phyloP scores from a whole-genome alignment of 345 rosid genomes.

The Gossypium mustelinum region DNA sequence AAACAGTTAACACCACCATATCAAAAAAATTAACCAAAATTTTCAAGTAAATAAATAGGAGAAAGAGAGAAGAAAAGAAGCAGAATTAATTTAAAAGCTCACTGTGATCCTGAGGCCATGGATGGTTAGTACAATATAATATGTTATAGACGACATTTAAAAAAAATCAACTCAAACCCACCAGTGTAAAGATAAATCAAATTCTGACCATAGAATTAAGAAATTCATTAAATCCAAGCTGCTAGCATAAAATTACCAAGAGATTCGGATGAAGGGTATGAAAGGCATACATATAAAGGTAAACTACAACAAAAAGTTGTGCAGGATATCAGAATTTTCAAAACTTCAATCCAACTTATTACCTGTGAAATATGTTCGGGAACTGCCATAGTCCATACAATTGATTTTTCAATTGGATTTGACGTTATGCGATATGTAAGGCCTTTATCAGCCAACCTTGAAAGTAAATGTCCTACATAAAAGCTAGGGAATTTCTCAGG shows the following conservation, averaged over 20 bases:
- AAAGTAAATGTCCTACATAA: slow-evolving; percentile 70
- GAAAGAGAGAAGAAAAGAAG: not conserved
- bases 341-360: slow-evolving; percentile 16
- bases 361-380: slow-evolving; percentile 81
- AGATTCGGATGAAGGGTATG: not conserved
- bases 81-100: not conserved
- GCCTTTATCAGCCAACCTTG: slow-evolving; percentile 83
- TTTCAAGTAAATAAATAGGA: not conserved
- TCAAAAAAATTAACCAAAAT: not conserved
- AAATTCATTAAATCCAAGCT: not conserved
- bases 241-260: not conserved
- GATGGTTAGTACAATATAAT: not conserved
- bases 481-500: slow-evolving; percentile 28
- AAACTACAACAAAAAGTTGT: not conserved
- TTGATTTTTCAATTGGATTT: slow-evolving; percentile 80
- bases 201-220: not conserved
- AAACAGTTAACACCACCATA: not conserved
- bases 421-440: slow-evolving; percentile 56
- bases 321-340: not conserved
- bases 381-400: slow-evolving; percentile 73
- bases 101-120: not conserved
- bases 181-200: not conserved
- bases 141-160: not conserved
- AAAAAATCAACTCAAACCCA: not conserved
- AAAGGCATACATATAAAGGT: not conserved